Evolutionary conservation across 2,329 filamentous ascomycete species (phyloP).

Genomic region (Madurella mycetomatis): DNA sequence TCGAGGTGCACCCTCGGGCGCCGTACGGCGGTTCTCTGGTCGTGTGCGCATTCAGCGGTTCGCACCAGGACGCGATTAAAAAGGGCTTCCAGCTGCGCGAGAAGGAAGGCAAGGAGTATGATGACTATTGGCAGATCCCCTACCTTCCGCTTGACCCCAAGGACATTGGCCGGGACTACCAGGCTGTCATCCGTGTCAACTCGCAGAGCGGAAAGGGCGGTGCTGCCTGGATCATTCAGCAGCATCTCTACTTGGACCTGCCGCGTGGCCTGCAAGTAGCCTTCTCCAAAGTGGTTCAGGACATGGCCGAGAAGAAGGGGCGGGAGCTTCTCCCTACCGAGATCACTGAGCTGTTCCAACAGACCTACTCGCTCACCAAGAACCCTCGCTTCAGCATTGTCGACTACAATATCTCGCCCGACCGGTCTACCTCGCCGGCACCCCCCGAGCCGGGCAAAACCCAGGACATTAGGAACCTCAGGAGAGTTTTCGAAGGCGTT

Average conservation of each 20-base stretch:
- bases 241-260: conserved; percentile 83
- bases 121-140: conserved; percentile 76
- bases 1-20: conserved; percentile 82
- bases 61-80: conserved; percentile 94
- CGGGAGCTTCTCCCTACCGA: conserved; percentile 80
- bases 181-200: conserved; percentile 96
- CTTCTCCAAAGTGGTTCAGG: conserved; percentile 84
- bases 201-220: conserved; percentile 94
- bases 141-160: conserved; percentile 90
- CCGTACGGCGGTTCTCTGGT: conserved; percentile 90
- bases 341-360: conserved; percentile 83
- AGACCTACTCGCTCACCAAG: conserved; percentile 76
- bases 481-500: conserved; percentile 79
- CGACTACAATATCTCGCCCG: conserved; percentile 86
- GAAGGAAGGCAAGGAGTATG: conserved; percentile 50
- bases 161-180: conserved; percentile 95
- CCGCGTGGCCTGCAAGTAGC: conserved; percentile 88
- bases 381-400: conserved; percentile 83
- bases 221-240: conserved; percentile 88
- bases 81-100: conserved; percentile 78
- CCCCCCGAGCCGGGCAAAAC: conserved; percentile 66
- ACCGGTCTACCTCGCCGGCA: conserved; percentile 71
- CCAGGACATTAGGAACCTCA: conserved; percentile 71
- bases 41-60: conserved; percentile 87
- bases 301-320: conserved; percentile 70